These are phyloP conservation scores for Physaria fendleri DNA, from an alignment of 345 rosid species.

Conservation along the genomic window DNA sequence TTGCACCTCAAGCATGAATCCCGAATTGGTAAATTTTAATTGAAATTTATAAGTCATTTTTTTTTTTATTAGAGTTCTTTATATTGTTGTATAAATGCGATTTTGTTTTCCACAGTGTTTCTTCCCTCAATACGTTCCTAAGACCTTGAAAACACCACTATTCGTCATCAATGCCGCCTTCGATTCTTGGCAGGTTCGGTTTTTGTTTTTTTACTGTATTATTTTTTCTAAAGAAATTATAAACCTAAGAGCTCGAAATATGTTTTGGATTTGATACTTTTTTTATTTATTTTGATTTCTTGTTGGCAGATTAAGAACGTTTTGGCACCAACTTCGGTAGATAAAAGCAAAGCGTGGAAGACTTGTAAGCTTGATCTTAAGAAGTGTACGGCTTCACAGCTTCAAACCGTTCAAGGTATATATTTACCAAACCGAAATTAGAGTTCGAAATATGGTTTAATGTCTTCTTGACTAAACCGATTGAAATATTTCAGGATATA, in stretches of 20 bases:
- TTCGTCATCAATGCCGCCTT: slow-evolving; percentile 83
- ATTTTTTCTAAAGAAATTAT: background rate
- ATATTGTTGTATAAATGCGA: background rate
- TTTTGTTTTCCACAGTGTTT: slow-evolving; percentile 53
- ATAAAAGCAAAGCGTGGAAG: slow-evolving; percentile 60
- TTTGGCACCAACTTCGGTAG: slow-evolving; percentile 71
- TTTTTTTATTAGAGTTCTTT: background rate
- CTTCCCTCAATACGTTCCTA: slow-evolving; percentile 80
- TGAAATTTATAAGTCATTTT: background rate
- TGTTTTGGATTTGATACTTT: background rate
- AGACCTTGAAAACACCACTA: slow-evolving; percentile 59
- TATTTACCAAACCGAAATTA: background rate
- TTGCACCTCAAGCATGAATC: slow-evolving; percentile 65
- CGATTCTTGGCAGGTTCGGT: slow-evolving; percentile 87
- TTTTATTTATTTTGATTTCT: no score
- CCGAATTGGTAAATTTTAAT: slow-evolving; percentile 45
- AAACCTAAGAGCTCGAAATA: background rate
- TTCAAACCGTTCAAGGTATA: slow-evolving; percentile 67
- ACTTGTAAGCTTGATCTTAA: slow-evolving; percentile 63
- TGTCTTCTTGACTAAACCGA: background rate
- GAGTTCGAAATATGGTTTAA: background rate
- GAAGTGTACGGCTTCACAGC: slow-evolving; percentile 56
- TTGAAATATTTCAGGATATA: slow-evolving; percentile 40
- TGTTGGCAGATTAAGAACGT: slow-evolving; percentile 60
- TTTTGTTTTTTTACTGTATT: no score